Evolutionary conservation across 78 protist species (phyloP), one percentile per base, ranked within the genome.

Genomic region (Dictyostelium firmibasis): DNA sequence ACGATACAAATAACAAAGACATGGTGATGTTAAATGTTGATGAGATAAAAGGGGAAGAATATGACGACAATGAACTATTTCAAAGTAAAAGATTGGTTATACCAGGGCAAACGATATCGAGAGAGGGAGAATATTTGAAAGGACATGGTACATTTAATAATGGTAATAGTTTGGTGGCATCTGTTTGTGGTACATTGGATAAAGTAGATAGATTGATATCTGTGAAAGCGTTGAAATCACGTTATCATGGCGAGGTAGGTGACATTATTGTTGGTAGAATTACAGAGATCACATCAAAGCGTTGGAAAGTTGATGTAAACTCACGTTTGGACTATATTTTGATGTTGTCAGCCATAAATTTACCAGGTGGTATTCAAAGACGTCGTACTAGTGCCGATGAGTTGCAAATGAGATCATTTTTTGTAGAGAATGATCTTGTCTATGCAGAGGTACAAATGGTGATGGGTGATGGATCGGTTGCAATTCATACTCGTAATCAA

Each of bases 351-450:
- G 88, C 97, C 10, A 92, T 98, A 62, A 97, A 96, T 72, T 23
- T 98, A n/a, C 99, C 99, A 0, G 98, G 98, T 43, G 98, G 99
- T 7, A 96, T 94, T n/a, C 96, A 95, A 29, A 36, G 99, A 11
- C 85, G 98, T 13, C 67, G 96, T n/a, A 96, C 98, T 0, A 41
- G 76, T 25, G 57, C 57, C 11, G 99, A 98, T 72, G 98, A 97
- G 62, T 47, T 97, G 20, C 85, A 97, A 67, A 98, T 98, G 99
- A 78, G 99, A 25, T 16, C 62, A 31, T 74, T 97, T 67, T 98
- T 96, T 31, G 87, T 60, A 0, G 99, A 98, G 83, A 92, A 91
- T 35, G 99, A 98, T 77, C 27, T 98, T 31, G 91, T 98, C 25
- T 57, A 86, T 33, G 95, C 98, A 10, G 99, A 98, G 74, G 98